Evolutionary conservation across 1,139 yeast species (phyloP).

Genomic region (Suhomyces ambrosiae): DNA sequence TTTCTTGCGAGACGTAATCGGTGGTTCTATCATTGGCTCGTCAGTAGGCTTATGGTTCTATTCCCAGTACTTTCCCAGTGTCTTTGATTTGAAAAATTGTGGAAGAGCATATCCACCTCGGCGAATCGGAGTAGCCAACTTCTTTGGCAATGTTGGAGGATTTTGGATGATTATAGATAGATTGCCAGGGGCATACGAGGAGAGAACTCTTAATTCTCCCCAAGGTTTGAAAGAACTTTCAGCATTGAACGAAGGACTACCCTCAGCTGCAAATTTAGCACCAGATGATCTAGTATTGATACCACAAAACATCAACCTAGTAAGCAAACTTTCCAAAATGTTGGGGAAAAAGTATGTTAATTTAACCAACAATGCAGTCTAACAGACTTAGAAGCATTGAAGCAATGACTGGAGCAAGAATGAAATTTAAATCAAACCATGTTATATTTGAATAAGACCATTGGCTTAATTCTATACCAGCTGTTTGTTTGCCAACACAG

Average conservation of each 20-base stretch:
- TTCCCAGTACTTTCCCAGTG: conserved; percentile 45
- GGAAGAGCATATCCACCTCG: conserved; percentile 53
- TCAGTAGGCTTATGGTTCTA: conserved; percentile 37
- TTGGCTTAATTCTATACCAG: background rate
- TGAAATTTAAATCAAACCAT: too few relatives aligned
- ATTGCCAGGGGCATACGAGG: conserved; percentile 22
- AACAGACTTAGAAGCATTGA: background rate
- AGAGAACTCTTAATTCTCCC: conserved; percentile 19
- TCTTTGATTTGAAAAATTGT: conserved; percentile 29
- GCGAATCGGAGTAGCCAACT: conserved; percentile 32
- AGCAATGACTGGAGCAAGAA: background rate
- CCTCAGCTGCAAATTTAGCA: background rate
- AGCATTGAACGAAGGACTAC: background rate
- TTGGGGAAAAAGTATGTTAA: conserved; percentile 8
- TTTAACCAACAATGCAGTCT: background rate
- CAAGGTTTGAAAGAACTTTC: conserved; percentile 3
- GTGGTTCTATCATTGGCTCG: conserved; percentile 45
- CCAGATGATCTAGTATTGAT: background rate
- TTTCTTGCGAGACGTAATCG: conserved; percentile 43
- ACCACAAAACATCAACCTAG: conserved; percentile 9
- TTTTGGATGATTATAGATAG: conserved; percentile 36
- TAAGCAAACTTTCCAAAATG: conserved; percentile 6
- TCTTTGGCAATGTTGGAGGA: conserved; percentile 31
- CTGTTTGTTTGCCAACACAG: too few relatives aligned
- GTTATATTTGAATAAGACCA: background rate